Percentiles rank a stretch among this genome's conserved stretches.
phyloP scores from a whole-genome alignment of 1,139 yeast species.

The Saccharomyces hybrid region DNA sequence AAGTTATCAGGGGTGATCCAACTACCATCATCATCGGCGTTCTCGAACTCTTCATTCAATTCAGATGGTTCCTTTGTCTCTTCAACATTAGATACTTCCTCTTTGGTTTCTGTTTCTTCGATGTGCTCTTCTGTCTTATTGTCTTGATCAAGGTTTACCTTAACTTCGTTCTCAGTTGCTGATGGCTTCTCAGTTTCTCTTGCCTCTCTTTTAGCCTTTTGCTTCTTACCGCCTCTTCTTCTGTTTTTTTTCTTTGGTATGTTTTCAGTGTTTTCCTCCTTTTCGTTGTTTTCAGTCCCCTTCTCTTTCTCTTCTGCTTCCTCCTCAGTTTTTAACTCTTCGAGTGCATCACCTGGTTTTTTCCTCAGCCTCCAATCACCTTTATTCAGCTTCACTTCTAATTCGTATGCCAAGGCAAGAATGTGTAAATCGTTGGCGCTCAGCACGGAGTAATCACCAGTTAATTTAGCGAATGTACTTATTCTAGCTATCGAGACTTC shows the following conservation, averaged over 20 bases:
- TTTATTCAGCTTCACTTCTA: conserved; percentile 61
- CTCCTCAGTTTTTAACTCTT: conserved; percentile 8
- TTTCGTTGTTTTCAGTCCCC: conserved; percentile 6
- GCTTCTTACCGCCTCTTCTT: conserved; percentile 59
- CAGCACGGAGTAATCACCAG: conserved; percentile 86
- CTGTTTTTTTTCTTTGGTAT: conserved; percentile 38
- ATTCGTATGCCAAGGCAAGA: conserved; percentile 81
- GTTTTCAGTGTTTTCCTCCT: conserved; percentile 4
- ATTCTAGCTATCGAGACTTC: conserved; percentile 57
- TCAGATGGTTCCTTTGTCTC: conserved; percentile 41
- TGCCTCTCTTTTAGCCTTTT: conserved; percentile 45
- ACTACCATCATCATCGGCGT: conserved; percentile 73
- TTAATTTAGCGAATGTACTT: conserved; percentile 65
- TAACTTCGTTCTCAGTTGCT: no score
- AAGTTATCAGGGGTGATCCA: conserved; percentile 93
- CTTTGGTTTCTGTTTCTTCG: conserved; percentile 5
- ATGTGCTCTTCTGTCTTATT: conserved; percentile 9
- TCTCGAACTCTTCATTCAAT: conserved; percentile 46
- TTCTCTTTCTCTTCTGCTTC: conserved; percentile 14
- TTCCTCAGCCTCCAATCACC: conserved; percentile 66
- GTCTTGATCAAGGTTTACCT: conserved; percentile 10
- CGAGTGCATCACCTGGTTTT: conserved; percentile 54
- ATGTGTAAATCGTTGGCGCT: conserved; percentile 89
- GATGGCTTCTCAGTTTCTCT: conserved; percentile 6
- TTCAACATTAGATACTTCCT: conserved; percentile 9